Percentiles rank a stretch among this genome's conserved stretches.
These are phyloP conservation scores for Lipomyces kockii DNA, from an alignment of 805 yeast species.

Conservation along the genomic window DNA sequence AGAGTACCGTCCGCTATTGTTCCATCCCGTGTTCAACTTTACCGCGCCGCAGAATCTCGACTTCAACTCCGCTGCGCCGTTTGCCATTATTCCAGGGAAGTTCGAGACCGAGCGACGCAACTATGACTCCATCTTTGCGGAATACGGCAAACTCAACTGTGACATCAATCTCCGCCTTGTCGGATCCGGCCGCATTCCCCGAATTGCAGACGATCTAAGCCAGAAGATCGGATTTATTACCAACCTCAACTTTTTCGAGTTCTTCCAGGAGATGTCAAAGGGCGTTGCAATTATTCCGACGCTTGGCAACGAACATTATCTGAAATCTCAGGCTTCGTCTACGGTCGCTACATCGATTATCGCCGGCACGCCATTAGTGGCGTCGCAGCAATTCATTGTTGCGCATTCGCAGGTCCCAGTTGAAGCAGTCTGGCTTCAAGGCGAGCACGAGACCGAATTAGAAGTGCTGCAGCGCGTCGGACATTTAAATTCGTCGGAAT, in stretches of 20 bases:
- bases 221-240: constrained; percentile 12
- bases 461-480: constrained; percentile 21
- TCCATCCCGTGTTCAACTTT: constrained; percentile 28
- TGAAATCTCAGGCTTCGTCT: constrained; percentile 20
- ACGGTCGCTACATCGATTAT: constrained; percentile 25
- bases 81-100: constrained; percentile 26
- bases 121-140: constrained; percentile 19
- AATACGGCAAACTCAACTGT: constrained; percentile 17
- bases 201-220: not conserved
- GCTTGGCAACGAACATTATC: constrained; percentile 13
- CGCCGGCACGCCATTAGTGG: constrained; percentile 28
- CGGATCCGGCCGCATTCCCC: constrained; percentile 15
- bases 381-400: constrained; percentile 6
- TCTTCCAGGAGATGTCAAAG: constrained; percentile 12
- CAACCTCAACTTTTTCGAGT: constrained; percentile 14
- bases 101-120: constrained; percentile 24
- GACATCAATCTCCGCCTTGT: constrained; percentile 16
- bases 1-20: constrained; percentile 14
- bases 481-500: constrained; percentile 1
- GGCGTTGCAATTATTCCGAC: constrained; percentile 23
- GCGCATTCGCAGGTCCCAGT: constrained; percentile 17
- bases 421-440: constrained; percentile 26
- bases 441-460: constrained; percentile 20
- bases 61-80: constrained; percentile 12
- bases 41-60: not conserved